Base-by-base conservation (phyloP, 1,284 basidiomycete species). In the Xerocomus minutiporus region DNA sequence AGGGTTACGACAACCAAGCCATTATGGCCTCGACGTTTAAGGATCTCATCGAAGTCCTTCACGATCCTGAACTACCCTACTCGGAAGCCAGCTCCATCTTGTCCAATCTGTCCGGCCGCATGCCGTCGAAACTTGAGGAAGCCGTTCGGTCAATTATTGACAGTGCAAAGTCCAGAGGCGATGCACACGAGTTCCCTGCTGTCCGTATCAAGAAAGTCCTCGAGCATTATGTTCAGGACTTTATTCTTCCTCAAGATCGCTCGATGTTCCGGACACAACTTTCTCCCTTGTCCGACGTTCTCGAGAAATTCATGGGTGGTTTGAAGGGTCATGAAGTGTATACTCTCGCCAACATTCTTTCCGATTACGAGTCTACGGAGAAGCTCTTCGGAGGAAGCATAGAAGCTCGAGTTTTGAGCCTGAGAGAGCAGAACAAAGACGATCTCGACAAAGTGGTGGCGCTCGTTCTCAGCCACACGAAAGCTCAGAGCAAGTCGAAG, bases 381-480 rank as follows among this genome's bases (percentile, higher is more conserved):
- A 88, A 87, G 68, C 73, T 97, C 34, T 99, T 99, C 66, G 90
- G 91, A 54, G 85, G 90, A 29, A 91, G 89, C 65, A 94, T 96
- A 56, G 95, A 97, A 72, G 91, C 93, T 56, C 85, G 94, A 43
- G 87, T 99, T 45, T 81, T 99, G 57, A 83, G 86, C 56, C 81
- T 99, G 50, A 85, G 97, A 55, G 93, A 98, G 54, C 87, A 94
- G 65, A 74, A 95, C 77, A 95, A 97, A 73, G 91, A 96, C 62
- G 81, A 91, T 57, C 83, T 98, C 34, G 93, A 97, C 72, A 86
- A 88, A 63, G 96, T 95, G 29, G 88, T 90, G 46, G 81, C 80
- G 49, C 78, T 96, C 38, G 93, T 97, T 26, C 80, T 97, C 51
- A 97, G 96, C 60, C 97, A 99, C 74, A 91, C 92, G 74, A 97